Base-by-base conservation (phyloP, 2,329 filamentous ascomycete species). In the Sphaceloma murrayae region DNA sequence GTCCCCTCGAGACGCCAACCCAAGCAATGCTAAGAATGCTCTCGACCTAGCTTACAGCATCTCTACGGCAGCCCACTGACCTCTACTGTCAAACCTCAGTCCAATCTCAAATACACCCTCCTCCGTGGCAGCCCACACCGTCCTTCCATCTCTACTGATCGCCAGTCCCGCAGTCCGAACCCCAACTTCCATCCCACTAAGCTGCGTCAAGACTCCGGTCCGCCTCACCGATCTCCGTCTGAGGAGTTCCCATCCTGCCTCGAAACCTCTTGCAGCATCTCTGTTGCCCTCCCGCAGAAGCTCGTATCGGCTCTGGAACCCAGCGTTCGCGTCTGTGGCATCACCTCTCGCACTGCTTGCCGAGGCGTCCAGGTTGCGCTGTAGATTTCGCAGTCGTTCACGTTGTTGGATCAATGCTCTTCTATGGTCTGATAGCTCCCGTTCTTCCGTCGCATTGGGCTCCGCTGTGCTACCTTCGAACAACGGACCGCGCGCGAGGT, bases 101-200 rank as follows among this genome's bases (percentile, higher is more conserved):
- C 71, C 73, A 53, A 85, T 77, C 62, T 87, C 81, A 55, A 85
- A 85, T 44, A 88, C 80, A 46, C 83, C 83, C 52, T 84, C 78
- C 56, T 85, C 78, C 24, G 64, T 67, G 4, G 65, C 67, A 26
- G 62, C 67, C 54, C 67, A 71, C 26, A 72, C 53, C 44, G 54
- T 67, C 14, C 64, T 53, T 6, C 68, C 68, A 53, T 72, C 68
- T 18, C 61, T 56, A 54, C 66, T 70, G 57, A 70, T 67, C 4
- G 68, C 67, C 43, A 71, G 51, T 4, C 68, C 68, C 4, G 68
- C 67, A 14, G 67, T 70, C 26, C 67, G 54, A 16, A 68, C 61
- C 1, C 66, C 67, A 27, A 61, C 51, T 22, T 45, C 42, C 22
- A 29, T 11, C 17, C 42, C 42, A 8, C 31, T 18, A 9, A 43